Evolutionary conservation across 331 rosid species (phyloP), one percentile per base, ranked within the genome.

Genomic region (Acacia concinna): DNA sequence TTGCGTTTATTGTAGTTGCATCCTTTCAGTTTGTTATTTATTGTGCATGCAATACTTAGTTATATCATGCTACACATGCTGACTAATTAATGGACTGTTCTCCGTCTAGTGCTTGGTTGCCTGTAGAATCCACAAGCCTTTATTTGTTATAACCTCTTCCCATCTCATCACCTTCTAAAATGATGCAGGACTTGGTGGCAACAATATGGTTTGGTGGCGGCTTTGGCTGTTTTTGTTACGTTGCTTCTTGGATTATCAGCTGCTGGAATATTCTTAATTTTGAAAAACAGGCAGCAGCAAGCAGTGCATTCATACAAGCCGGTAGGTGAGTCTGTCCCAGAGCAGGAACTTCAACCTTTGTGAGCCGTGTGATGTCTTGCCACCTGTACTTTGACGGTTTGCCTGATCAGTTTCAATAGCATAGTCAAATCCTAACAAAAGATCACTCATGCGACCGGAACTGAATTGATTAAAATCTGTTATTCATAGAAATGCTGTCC

Each of bases 291-390:
- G 62, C 93, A 86, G 71, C 86, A 79, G 67, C 84, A 79, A 73
- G 34, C 76, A 1, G 65, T 75, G 83, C 87, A 82, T 82, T 65
- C 86, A 8, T 96, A 96, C 84, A 89, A 89, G 88, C 97, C 97
- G 8, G 94, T 96, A 68, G 59, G 86, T 74, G 88, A 34, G 37
- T 87, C 78, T 57, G 86, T 32, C 67, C 88, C 90, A 1, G 99
- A 96, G 90, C 97, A 93, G 74, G 99, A 96, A 83, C 99, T 96
- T 73, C 99, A 91, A 82, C 93, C 98, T 12, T 74, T 95, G 41
- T 91, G 84, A 93, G 87, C 79, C 25, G 18, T 46, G 41, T 8
- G 41, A 38, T 38, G 5, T 31, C n/a, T 52, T 75, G 82, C 75
- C 12, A 69, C 41, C 79, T 40, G 77, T 73, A 77, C 78, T 73